Conservation (phyloP, 352 stramenopile species). For the Phytopythium kandeliae region DNA sequence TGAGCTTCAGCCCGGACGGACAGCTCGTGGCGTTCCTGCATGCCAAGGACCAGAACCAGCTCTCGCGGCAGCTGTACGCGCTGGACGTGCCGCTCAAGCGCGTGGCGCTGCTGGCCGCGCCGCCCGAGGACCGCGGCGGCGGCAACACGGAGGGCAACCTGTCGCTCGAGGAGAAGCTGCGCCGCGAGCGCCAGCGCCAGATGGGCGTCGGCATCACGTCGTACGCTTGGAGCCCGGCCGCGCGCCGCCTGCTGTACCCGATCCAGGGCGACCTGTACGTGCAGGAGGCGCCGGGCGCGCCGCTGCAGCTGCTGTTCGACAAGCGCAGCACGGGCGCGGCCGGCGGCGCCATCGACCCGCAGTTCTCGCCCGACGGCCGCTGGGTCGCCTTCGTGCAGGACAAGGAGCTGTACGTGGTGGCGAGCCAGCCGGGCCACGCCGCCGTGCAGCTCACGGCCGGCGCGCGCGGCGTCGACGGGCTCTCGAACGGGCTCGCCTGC, state of each 20-base stretch:
- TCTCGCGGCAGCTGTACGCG: conserved; percentile 83
- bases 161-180: conserved; percentile 89
- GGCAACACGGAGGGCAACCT: conserved; percentile 85
- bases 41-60: conserved; percentile 68
- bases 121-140: conserved; percentile 32
- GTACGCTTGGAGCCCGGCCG: conserved; percentile 76
- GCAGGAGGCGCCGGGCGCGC: conserved; percentile 78
- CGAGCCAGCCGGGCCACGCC: conserved; percentile 41
- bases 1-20: conserved; percentile 83
- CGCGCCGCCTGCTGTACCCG: conserved; percentile 84
- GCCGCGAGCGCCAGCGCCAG: conserved; percentile 85
- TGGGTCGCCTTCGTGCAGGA: conserved; percentile 94
- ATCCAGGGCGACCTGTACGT: conserved; percentile 92
- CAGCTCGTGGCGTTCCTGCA: conserved; percentile 84
- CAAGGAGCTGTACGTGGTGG: conserved; percentile 92
- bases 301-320: conserved; percentile 83
- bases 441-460: conserved; percentile 73
- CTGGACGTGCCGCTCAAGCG: conserved; percentile 55
- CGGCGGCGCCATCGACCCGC: conserved; percentile 90
- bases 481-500: conserved; percentile 94
- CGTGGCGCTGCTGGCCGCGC: conserved; percentile 57
- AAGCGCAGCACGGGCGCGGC: conserved; percentile 64
- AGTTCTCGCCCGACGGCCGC: conserved; percentile 89
- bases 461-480: conserved; percentile 55
- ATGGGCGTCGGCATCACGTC: conserved; percentile 92